Base-by-base conservation (phyloP, 148 eudicot genomes). In the Amaranthus cruentus region DNA sequence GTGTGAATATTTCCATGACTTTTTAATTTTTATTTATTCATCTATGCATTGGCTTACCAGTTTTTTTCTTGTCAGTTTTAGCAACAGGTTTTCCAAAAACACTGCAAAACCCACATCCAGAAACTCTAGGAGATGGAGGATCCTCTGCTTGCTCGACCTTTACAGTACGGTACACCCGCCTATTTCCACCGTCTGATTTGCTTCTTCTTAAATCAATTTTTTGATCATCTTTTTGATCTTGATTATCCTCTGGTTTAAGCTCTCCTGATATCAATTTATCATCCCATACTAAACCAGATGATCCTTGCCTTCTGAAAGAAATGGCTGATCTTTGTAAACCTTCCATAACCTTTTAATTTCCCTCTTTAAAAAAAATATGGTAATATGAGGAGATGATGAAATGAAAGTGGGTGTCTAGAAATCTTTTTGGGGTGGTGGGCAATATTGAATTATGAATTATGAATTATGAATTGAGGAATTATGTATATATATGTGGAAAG, bases 261-360 rank as follows among this genome's bases (percentile, higher is more conserved):
- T 87, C 91, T 56, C 84, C 88, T 46, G 85, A 73, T 54, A 79
- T 61, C 18, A 85, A 47, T 73, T 88, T 91, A 47, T 89, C 95
- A 64, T 90, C 95, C 97, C 97, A 92, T 9, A 89, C 83, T 66
- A 88, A 66, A 38, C 97, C 97, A 54, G 97, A 92, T 42, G 97
- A 92, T 12, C 97, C 92, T 62, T 84, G 84, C 62, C 94, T 86
- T 74, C 97, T 86, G 12, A 86, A 89, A 51, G 92, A 86, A 69
- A 79, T 75, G 15, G 75, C 81, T 50, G 97, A 89, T 82, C 97
- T 86, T 76, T 82, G 89, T 76, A 92, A 81, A 5, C 88, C 90
- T 46, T 48, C 95, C 97, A 88, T 89, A 28, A 28, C 38, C 38
- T 28, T 28, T 57, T 10, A 15, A 47, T 55, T 56, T 70, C 57